Evolutionary conservation across 2,329 filamentous ascomycete species (phyloP), one percentile per base, ranked within the genome.

Genomic region (Cercospora sojina): DNA sequence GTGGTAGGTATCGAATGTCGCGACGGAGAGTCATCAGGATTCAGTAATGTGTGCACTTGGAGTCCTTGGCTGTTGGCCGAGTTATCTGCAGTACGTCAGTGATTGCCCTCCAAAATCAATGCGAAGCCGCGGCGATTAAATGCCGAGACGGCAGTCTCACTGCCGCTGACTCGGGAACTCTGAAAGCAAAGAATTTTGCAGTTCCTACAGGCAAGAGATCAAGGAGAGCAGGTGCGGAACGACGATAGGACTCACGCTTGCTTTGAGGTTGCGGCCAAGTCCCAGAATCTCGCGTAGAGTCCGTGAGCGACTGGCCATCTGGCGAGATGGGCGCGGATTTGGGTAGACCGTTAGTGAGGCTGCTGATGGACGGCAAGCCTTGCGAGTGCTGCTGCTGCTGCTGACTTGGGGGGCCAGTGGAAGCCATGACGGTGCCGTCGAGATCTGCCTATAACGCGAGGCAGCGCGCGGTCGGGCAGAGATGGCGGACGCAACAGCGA

Each of bases 21-120:
- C 18, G 80, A 79, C 29, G 82, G 81, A 31, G 82, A 83, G 59
- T 84, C 82, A 66, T 84, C 82, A 7, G 80, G 79, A 60, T 84
- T 84, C 65, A 84, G 76, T 20, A 84, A 78, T 1, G 81, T 83
- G 53, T 82, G 80, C 12, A 84, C 77, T 65, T 83, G 82, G n/a
- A 84, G 75, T 32, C 81, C 81, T 75, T 79, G 79, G 64, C 74
- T 79, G 74, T 80, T 83, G 43, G 80, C 71, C 74, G 69, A 82
- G 74, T 69, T 78, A 78, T 67, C 74, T 76, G 65, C 53, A 38
- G 32, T 38, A 38, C 27, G 23, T 49, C 32, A 49, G 51, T 38
- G 53, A 23, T 13, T 55, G 29, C 16, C 18, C 5, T 56, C 6
- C 3, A 23, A 27, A 23, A 13, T 25, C 12, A 20, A 13, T 12